Evolutionary conservation across 257 asterid genomes (phyloP), one percentile per base, ranked within the genome.

Genomic region (Scutellaria barbata): DNA sequence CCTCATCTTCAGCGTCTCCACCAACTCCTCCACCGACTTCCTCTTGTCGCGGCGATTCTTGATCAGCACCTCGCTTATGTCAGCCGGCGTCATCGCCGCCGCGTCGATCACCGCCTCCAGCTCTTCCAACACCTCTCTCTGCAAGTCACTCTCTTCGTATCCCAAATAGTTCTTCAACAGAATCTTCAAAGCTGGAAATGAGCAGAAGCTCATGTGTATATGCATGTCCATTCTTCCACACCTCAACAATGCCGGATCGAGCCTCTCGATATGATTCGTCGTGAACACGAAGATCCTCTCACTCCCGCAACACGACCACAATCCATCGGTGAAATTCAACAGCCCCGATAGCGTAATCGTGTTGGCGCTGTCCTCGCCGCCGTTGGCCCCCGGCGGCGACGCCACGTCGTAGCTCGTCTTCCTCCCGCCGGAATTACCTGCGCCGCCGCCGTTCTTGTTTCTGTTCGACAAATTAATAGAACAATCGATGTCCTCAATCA

Each of bases 161-260:
- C 88, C 96, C 74, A 94, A 56, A 22, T 91, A 94, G 69, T 91
- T 94, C 86, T 82, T 89, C 65, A 94, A 18, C 22, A 91, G 85
- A 43, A 94, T 91, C 77, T 79, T 85, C 73, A 94, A 68, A 0
- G 96, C 79, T 0, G 88, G 83, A 7, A 82, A 86, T 0, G 93
- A 79, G 30, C 95, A 91, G 63, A 83, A 88, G 68, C 95, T 87
- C 99, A 94, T 93, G 85, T 77, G 85, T 20, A 94, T 78, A 47
- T 91, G 99, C 98, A 89, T 91, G 87, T 94, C 99, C 99, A 94
- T 94, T 50, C 99, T 75, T 30, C 99, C 99, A 8, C 96, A 76
- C 86, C 99, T 85, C 77, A 94, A 13, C 87, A 94, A 50, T 13
- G 99, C 98, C 3, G 98, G 95, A 77, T 94, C 99, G 3, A 94